These are phyloP conservation scores for Kwoniella europaea DNA, from an alignment of 768 basidiomycete genomes.

Conservation along the genomic window DNA sequence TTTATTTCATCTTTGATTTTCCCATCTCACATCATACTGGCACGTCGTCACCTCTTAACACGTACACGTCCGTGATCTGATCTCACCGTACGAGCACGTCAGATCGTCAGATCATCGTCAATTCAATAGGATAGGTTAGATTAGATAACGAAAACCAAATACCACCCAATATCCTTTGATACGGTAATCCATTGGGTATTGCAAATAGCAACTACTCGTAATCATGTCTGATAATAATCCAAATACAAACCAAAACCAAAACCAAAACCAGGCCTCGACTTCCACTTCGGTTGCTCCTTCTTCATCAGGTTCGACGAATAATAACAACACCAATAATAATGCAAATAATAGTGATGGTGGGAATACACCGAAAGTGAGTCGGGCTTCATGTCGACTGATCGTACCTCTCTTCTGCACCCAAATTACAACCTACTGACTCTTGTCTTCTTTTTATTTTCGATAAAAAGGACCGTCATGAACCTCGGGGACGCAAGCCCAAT, in stretches of 20 bases:
- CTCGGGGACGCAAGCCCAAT: constrained; percentile 56
- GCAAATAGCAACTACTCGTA: neutral
- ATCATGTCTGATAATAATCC: constrained; percentile 6
- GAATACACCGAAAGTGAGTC: constrained; percentile 10
- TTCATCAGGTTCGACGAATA: constrained; percentile 2
- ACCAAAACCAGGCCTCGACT: constrained; percentile 8
- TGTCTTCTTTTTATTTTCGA: neutral
- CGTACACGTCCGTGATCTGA: neutral
- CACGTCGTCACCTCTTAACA: neutral
- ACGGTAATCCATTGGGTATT: neutral
- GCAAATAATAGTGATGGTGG: neutral
- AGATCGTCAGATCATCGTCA: neutral
- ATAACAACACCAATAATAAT: neutral
- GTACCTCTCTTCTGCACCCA: too few species aligned
- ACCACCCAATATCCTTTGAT: constrained; percentile 8
- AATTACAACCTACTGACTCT: neutral
- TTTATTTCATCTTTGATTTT: neutral
- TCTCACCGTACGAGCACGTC: neutral
- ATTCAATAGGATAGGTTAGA: neutral
- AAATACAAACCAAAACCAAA: neutral
- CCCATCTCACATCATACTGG: neutral
- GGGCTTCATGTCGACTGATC: too few species aligned
- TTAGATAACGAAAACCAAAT: constrained; percentile 4
- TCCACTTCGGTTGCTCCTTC: constrained; percentile 6
- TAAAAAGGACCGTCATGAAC: constrained; percentile 52